Evolutionary conservation across 441 rosid species (phyloP).

Genomic region (Pelargonium citronellum): DNA sequence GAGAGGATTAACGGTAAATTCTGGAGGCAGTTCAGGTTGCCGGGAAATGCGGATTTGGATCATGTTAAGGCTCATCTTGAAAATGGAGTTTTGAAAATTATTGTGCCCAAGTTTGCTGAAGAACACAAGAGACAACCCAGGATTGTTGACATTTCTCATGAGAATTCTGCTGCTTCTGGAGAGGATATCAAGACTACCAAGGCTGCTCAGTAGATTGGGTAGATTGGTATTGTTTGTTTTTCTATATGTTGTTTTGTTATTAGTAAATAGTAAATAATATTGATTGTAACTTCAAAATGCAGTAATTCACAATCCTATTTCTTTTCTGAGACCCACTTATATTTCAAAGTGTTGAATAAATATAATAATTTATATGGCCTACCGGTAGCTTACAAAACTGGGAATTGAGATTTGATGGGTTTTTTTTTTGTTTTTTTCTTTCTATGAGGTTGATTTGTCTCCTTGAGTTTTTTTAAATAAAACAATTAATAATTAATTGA

Average conservation of each 20-base stretch:
- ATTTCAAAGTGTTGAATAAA: too few relatives aligned
- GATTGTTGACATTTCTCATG: slow-evolving; percentile 31
- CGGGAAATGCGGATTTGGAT: slow-evolving; percentile 41
- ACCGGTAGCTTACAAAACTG: too few relatives aligned
- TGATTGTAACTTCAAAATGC: too few relatives aligned
- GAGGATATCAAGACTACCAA: slow-evolving; percentile 30
- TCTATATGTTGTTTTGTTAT: not conserved
- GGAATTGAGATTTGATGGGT: too few relatives aligned
- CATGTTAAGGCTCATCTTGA: slow-evolving; percentile 36
- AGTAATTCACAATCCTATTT: too few relatives aligned
- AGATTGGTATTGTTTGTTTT: not conserved
- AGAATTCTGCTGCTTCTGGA: slow-evolving; percentile 18
- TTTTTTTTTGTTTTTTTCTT: too few relatives aligned
- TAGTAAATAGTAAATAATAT: too few relatives aligned
- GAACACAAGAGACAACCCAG: slow-evolving; percentile 39
- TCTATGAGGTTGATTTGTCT: too few relatives aligned
- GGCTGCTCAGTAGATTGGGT: slow-evolving; percentile 18
- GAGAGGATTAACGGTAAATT: slow-evolving; percentile 41
- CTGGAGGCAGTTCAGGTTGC: slow-evolving; percentile 52
- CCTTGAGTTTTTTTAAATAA: too few relatives aligned
- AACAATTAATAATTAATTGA: too few relatives aligned
- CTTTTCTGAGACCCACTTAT: too few relatives aligned
- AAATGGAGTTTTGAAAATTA: slow-evolving; percentile 39
- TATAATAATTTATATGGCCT: too few relatives aligned
- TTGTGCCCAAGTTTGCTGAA: slow-evolving; percentile 38